Evolutionary conservation across 768 basidiomycete genomes (phyloP).

Genomic region (Psilocybe azurescens): DNA sequence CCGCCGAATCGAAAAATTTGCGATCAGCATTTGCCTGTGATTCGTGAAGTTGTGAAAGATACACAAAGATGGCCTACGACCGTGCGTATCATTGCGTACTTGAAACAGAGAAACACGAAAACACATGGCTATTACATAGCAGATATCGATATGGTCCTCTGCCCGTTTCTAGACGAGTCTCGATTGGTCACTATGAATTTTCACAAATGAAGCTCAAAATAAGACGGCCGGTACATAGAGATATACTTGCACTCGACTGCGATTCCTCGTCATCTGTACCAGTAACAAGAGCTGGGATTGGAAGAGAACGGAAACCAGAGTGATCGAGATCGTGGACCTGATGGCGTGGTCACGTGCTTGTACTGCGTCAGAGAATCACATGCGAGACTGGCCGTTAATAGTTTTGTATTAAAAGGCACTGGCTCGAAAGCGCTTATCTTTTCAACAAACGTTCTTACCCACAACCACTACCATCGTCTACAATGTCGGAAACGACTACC

Average conservation of each 20-base stretch:
- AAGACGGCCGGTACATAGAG: no score
- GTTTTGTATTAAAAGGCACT: constrained; percentile 9
- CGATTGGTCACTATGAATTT: not conserved
- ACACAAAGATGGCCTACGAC: not conserved
- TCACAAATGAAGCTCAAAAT: no score
- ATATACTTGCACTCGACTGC: no score
- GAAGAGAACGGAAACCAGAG: not conserved
- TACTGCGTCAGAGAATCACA: constrained; percentile 14
- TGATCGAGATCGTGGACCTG: not conserved
- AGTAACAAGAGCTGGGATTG: not conserved
- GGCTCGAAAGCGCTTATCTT: constrained; percentile 11
- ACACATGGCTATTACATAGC: not conserved
- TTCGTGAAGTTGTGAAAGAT: not conserved
- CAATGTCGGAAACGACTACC: constrained; percentile 30
- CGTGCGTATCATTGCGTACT: not conserved
- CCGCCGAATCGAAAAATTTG: not conserved
- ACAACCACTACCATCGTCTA: constrained; percentile 11
- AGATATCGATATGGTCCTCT: not conserved
- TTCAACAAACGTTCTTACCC: constrained; percentile 4
- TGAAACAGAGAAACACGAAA: not conserved
- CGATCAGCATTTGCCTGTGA: not conserved
- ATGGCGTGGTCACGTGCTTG: constrained; percentile 2
- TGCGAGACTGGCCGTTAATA: constrained; percentile 14
- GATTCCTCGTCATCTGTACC: no score
- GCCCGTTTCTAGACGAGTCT: not conserved